These are phyloP conservation scores for Tolypocladium cylindrosporum DNA, from an alignment of 2,329 filamentous ascomycete genomes.

Conservation along the genomic window DNA sequence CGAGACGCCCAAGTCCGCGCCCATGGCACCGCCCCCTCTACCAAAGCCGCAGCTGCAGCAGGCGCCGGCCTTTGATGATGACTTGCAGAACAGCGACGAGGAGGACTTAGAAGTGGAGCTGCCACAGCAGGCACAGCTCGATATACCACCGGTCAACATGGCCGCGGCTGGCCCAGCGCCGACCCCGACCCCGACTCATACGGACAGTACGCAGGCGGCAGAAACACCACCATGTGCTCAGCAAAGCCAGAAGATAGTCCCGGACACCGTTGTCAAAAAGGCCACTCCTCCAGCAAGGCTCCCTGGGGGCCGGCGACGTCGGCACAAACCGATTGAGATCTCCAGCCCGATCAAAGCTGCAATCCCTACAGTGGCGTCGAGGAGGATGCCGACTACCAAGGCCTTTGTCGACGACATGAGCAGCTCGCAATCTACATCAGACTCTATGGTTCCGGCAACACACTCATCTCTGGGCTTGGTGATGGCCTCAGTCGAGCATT, in stretches of 20 bases:
- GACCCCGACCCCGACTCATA: constrained; percentile 5
- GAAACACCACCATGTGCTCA: constrained; percentile 24
- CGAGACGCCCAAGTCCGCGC: constrained; percentile 13
- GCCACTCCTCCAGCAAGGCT: neutral
- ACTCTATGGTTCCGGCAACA: constrained; percentile 18
- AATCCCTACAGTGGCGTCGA: constrained; percentile 6
- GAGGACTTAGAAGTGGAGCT: constrained; percentile 27
- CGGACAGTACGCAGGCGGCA: constrained; percentile 1
- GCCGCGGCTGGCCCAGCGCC: constrained; percentile 9
- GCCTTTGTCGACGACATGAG: constrained; percentile 7
- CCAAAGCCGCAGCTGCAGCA: neutral
- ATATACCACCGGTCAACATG: constrained; percentile 13
- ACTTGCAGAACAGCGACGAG: constrained; percentile 13
- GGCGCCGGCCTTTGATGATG: neutral
- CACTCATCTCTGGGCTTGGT: constrained; percentile 1
- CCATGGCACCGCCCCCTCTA: constrained; percentile 5
- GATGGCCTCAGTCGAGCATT: neutral
- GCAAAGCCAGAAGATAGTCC: constrained; percentile 12
- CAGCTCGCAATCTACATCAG: constrained; percentile 16
- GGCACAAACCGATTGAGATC: constrained; percentile 16
- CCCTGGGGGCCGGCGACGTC: constrained; percentile 6
- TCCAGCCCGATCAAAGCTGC: constrained; percentile 4
- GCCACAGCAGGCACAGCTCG: constrained; percentile 13
- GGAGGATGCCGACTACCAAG: constrained; percentile 13
- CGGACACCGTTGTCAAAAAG: constrained; percentile 7